Conservation (phyloP, 2,329 filamentous ascomycete genomes). For the Scedosporium dehoogii region DNA sequence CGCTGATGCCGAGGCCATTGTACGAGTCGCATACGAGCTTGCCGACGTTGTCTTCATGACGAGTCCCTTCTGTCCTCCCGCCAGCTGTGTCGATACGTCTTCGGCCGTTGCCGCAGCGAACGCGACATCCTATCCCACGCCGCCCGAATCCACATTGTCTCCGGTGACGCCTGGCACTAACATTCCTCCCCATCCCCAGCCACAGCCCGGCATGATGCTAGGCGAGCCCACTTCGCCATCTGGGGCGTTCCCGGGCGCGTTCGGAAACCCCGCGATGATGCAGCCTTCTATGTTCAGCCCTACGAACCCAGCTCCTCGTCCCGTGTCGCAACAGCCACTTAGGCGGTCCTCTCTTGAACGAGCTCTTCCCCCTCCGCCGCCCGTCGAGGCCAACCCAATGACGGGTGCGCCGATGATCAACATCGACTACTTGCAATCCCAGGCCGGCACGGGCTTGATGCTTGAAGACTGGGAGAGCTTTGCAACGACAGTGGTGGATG, state of each 20-base stretch:
- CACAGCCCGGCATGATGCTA: slow-evolving; percentile 18
- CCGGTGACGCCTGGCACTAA: slow-evolving; percentile 12
- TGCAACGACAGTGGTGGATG: slow-evolving; percentile 22
- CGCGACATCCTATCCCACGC: slow-evolving; percentile 10
- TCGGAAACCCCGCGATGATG: slow-evolving; percentile 21
- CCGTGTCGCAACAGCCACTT: slow-evolving; percentile 16
- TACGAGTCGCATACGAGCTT: slow-evolving; percentile 47
- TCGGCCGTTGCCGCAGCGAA: slow-evolving; percentile 13
- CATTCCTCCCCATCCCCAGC: slow-evolving; percentile 17
- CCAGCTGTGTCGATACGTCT: neutral
- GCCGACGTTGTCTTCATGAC: slow-evolving; percentile 35
- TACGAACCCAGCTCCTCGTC: slow-evolving; percentile 18
- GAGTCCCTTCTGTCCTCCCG: slow-evolving; percentile 19
- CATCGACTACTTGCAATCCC: slow-evolving; percentile 27
- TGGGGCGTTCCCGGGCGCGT: slow-evolving; percentile 20
- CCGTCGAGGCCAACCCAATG: slow-evolving; percentile 14
- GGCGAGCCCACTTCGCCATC: slow-evolving; percentile 13
- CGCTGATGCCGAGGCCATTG: slow-evolving; percentile 46
- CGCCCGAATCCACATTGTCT: slow-evolving; percentile 16
- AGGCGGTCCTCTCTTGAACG: slow-evolving; percentile 19
- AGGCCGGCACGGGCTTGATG: slow-evolving; percentile 20
- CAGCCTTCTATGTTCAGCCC: slow-evolving; percentile 12
- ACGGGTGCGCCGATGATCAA: slow-evolving; percentile 24
- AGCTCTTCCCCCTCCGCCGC: slow-evolving; percentile 22
- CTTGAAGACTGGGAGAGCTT: slow-evolving; percentile 33